Evolutionary conservation across 164 flowering plant species (phyloP), one percentile per base, ranked within the genome.

Genomic region (Echeveria elegans): DNA sequence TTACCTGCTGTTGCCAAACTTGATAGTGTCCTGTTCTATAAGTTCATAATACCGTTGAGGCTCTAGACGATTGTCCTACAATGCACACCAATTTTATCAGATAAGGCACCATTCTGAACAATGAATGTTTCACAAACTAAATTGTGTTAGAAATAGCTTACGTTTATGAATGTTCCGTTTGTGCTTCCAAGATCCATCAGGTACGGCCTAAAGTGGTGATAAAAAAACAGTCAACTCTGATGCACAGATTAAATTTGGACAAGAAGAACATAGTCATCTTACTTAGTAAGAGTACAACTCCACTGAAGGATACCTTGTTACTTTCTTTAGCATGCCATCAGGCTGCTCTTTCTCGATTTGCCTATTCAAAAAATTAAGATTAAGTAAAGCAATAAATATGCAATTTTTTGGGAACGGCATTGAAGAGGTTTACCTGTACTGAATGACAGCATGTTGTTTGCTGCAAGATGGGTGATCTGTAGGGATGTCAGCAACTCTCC

Each of bases 391-490:
- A 14, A 23, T 53, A 65, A 8, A 32, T 66, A 68, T 31, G 3
- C 64, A 4, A 26, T 68, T 36, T 48, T 21, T 34, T 1, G 32
- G n/a, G 56, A 68, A 66, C 31, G 48, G 40, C 26, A n/a, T 43
- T 69, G 10, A 56, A 56, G 59, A 45, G 60, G 41, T 64, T 21
- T 79, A 86, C 98, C 98, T 74, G 72, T 74, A 91, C 72, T 91
- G 97, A 66, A 94, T 84, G 65, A 94, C 96, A 64, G 96, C 94
- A 83, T 90, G 96, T 71, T 90, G 97, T 78, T 94, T 94, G 96
- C 99, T 91, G 76, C 99, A 94, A 14, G 97, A 91, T n/a, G 98
- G 98, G 64, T 91, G 97, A 69, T 94, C 99, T 24, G 97, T 91
- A 21, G 98, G 98, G 62, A 94, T 73, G 47, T 94, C 97, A 26